A percentile compares a stretch with the other conserved stretches of the same genome.
Conservation (phyloP, 208 protist genomes). For the Herpetomonas muscarum region DNA sequence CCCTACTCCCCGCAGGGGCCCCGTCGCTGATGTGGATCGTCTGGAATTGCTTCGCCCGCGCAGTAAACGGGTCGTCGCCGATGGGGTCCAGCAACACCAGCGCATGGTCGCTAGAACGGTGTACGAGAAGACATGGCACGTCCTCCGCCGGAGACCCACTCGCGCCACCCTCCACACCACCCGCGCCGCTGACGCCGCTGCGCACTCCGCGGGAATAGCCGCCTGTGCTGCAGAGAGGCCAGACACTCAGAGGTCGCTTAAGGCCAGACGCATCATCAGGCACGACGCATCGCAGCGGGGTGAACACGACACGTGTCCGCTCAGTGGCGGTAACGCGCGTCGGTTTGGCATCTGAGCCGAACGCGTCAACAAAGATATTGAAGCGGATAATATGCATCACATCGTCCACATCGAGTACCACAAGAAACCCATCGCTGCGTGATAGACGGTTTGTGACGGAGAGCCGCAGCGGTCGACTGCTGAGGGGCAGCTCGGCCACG, state of each 20-base stretch:
- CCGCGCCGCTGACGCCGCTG: not conserved
- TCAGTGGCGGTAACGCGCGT: not conserved
- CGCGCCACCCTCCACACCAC: conserved; percentile 17
- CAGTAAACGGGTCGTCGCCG: conserved; percentile 5
- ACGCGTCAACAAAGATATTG: conserved; percentile 14
- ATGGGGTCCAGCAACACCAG: conserved; percentile 22
- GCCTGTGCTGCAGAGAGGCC: not conserved
- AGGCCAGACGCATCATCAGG: not conserved
- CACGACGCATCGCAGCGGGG: not conserved
- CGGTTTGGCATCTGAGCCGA: not conserved
- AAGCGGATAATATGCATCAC: conserved; percentile 16
- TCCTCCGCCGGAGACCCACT: conserved; percentile 11
- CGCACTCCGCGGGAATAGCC: not conserved
- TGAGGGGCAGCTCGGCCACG: not conserved
- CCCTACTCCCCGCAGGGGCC: too few species aligned
- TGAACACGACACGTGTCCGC: not conserved
- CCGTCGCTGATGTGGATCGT: not conserved
- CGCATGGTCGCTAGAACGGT: conserved; percentile 26
- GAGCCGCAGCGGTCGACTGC: not conserved
- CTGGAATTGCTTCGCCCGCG: conserved; percentile 4
- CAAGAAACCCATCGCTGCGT: conserved; percentile 14
- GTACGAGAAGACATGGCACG: conserved; percentile 29
- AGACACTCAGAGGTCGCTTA: not conserved
- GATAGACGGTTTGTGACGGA: not conserved
- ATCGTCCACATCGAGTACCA: not conserved